A percentile compares a stretch with the other conserved stretches of the same genome.
Conservation (phyloP, 768 basidiomycete species). For the Psilocybe tampanensis region DNA sequence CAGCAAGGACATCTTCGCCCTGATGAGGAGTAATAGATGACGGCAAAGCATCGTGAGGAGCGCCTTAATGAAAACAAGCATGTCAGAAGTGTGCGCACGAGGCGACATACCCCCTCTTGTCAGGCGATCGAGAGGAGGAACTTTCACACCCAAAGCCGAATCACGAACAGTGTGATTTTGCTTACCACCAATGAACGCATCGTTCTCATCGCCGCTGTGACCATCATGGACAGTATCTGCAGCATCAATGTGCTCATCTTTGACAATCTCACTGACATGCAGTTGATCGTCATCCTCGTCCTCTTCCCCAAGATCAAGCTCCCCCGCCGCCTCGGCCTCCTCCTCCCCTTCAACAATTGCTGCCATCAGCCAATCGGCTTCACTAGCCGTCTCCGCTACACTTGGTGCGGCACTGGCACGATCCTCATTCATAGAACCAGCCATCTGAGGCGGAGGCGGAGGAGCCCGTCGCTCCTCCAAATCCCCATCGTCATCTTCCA, state of each 20-base stretch:
- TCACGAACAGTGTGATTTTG: constrained; percentile 36
- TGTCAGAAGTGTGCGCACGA: constrained; percentile 65
- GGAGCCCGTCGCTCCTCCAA: constrained; percentile 69
- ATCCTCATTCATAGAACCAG: constrained; percentile 51
- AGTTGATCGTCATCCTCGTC: constrained; percentile 48
- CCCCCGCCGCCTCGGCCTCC: constrained; percentile 48
- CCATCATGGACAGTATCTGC: constrained; percentile 27
- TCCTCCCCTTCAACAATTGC: constrained; percentile 77
- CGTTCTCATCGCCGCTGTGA: constrained; percentile 30
- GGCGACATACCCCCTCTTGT: constrained; percentile 42
- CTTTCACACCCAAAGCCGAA: constrained; percentile 48
- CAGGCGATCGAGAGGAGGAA: constrained; percentile 36
- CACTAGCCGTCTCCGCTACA: constrained; percentile 73
- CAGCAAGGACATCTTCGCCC: constrained; percentile 11
- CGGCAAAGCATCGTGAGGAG: constrained; percentile 31
- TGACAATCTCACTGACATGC: constrained; percentile 43
- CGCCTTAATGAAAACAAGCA: constrained; percentile 51
- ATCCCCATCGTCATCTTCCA: constrained; percentile 87
- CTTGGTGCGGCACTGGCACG: constrained; percentile 63
- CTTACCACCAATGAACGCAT: constrained; percentile 54
- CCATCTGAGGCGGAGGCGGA: constrained; percentile 63
- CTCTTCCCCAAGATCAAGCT: constrained; percentile 43
- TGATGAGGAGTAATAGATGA: constrained; percentile 15
- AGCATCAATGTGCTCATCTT: constrained; percentile 37
- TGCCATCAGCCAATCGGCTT: constrained; percentile 89